phyloP scores from a whole-genome alignment of 2,329 filamentous ascomycete genomes.

The Colletotrichum brevisporum region DNA sequence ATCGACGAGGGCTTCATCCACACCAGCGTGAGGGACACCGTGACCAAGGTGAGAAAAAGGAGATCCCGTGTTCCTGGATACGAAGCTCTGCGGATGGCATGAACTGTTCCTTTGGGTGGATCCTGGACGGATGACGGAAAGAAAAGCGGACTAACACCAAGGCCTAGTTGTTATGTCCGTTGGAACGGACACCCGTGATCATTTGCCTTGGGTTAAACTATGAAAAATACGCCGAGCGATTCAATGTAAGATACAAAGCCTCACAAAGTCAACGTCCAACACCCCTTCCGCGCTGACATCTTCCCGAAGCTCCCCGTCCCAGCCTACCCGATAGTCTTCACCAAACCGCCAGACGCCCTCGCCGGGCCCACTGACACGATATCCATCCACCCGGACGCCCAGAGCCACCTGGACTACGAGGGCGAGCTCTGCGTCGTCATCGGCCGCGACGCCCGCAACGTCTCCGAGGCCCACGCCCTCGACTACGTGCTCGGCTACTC shows the following conservation, averaged over 20 bases:
- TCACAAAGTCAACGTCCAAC: neutral
- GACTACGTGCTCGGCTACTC: constrained; percentile 70
- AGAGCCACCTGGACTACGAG: constrained; percentile 63
- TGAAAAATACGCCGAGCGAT: constrained; percentile 45
- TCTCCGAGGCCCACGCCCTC: constrained; percentile 60
- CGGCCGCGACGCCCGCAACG: constrained; percentile 61
- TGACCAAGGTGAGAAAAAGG: constrained; percentile 1
- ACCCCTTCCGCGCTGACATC: neutral
- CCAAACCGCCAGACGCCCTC: constrained; percentile 42
- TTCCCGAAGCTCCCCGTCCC: constrained; percentile 30
- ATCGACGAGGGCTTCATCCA: constrained; percentile 12
- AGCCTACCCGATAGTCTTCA: constrained; percentile 41
- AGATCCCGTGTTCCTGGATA: neutral
- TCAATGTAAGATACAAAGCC: constrained; percentile 23
- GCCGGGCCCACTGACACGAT: constrained; percentile 36
- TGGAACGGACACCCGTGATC: constrained; percentile 38
- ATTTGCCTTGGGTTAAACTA: constrained; percentile 49
- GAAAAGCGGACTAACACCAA: too few relatives aligned
- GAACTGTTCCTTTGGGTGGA: neutral
- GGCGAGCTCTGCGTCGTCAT: constrained; percentile 66
- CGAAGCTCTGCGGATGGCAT: rapidly evolving
- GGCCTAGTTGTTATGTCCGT: constrained; percentile 36
- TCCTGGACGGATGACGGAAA: neutral
- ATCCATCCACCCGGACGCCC: constrained; percentile 53
- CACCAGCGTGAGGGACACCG: constrained; percentile 10